Percentiles rank a stretch among this genome's conserved stretches.
These are phyloP conservation scores for Colletotrichum filicis DNA, from an alignment of 2,329 filamentous ascomycete genomes.

Conservation along the genomic window DNA sequence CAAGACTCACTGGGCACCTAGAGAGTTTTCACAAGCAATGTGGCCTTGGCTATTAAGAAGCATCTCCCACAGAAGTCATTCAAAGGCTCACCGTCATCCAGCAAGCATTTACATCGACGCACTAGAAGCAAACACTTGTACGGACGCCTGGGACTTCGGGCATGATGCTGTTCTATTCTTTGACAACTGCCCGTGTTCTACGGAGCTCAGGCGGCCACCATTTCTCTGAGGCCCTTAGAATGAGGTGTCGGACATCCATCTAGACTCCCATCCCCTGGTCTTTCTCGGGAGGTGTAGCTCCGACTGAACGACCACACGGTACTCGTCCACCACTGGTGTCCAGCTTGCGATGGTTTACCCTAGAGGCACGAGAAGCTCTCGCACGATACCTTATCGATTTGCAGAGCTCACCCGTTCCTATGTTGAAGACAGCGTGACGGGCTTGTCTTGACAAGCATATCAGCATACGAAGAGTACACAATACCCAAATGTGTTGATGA, in stretches of 20 bases:
- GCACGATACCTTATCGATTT: neutral
- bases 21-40: neutral
- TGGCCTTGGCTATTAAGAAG: neutral
- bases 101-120: neutral
- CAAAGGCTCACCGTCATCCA: neutral
- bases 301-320: no score
- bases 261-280: no score
- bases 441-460: neutral
- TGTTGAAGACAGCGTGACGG: neutral
- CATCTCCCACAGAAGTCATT: neutral
- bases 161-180: neutral
- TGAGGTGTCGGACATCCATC: neutral
- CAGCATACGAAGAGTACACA: neutral
- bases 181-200: neutral
- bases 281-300: no score
- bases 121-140: neutral
- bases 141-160: neutral
- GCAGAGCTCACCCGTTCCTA: neutral
- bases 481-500: neutral
- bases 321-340: no score
- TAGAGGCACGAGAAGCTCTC: neutral
- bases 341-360: neutral
- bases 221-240: neutral
- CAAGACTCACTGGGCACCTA: neutral
- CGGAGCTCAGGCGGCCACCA: neutral